A percentile compares a stretch with the other conserved stretches of the same genome.
Conservation (phyloP, 371 early-diverging fungal species). For the Circinella minor region DNA sequence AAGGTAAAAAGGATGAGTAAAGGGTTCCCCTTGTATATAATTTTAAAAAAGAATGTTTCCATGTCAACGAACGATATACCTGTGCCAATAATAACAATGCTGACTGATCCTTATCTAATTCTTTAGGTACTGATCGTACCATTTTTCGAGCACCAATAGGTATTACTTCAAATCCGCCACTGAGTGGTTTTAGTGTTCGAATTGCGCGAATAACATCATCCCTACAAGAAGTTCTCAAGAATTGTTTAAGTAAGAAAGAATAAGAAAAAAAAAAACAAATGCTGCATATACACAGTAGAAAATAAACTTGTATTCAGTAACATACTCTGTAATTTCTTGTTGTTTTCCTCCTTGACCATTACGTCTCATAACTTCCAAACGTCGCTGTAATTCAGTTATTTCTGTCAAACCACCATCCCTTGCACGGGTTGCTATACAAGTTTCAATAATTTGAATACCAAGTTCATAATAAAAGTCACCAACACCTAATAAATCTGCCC, state of each 20-base stretch:
- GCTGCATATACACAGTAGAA: too few relatives aligned
- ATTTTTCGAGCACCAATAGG: conserved; percentile 77
- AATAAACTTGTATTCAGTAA: background rate
- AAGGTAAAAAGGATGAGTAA: too few relatives aligned
- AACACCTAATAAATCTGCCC: conserved; percentile 92
- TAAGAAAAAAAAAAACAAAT: too few relatives aligned
- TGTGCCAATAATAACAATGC: conserved; percentile 74
- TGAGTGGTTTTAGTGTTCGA: conserved; percentile 82
- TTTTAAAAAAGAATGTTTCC: background rate
- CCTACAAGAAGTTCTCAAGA: conserved; percentile 20
- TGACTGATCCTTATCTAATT: conserved; percentile 84
- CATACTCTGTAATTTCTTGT: conserved; percentile 45
- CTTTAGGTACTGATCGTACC: conserved; percentile 90
- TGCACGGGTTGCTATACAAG: conserved; percentile 83
- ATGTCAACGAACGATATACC: conserved; percentile 29
- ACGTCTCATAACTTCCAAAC: conserved; percentile 70
- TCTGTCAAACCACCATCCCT: conserved; percentile 92
- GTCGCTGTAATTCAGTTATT: conserved; percentile 72
- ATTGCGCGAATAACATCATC: conserved; percentile 91
- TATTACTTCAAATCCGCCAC: conserved; percentile 84
- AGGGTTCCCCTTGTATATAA: too few relatives aligned
- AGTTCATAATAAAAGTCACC: conserved; percentile 98
- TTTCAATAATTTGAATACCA: conserved; percentile 89
- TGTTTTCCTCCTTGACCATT: conserved; percentile 42
- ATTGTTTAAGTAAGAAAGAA: too few relatives aligned